Evolutionary conservation across 192 early-diverging fungal species (phyloP).

Genomic region (Coemansia aciculifera): DNA sequence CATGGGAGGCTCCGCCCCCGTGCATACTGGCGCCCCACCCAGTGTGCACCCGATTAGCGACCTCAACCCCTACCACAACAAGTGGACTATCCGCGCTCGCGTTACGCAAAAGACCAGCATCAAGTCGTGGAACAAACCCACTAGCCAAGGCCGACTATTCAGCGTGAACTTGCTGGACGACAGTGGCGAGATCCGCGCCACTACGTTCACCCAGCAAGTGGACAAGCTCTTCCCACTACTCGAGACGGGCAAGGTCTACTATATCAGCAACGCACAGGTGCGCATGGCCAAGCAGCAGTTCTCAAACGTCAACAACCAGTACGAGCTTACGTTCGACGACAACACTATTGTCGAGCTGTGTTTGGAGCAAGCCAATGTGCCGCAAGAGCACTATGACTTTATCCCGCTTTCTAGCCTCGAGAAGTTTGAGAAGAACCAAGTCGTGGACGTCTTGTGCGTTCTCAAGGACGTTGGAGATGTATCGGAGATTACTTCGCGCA

Average conservation of each 20-base stretch:
- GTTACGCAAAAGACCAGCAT: slow-evolving; percentile 84
- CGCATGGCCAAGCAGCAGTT: slow-evolving; percentile 84
- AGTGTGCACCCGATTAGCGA: slow-evolving; percentile 62
- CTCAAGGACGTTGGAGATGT: slow-evolving; percentile 64
- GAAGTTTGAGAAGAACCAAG: slow-evolving; percentile 68
- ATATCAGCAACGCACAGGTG: slow-evolving; percentile 77
- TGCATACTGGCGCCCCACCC: slow-evolving; percentile 38
- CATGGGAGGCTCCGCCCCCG: slow-evolving; percentile 23
- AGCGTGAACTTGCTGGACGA: slow-evolving; percentile 86
- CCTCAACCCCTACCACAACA: slow-evolving; percentile 88
- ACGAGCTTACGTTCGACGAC: slow-evolving; percentile 85
- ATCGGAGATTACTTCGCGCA: slow-evolving; percentile 62
- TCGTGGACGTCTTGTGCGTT: slow-evolving; percentile 80
- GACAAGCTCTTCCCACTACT: slow-evolving; percentile 75
- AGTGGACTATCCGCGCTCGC: slow-evolving; percentile 94
- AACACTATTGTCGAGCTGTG: slow-evolving; percentile 65
- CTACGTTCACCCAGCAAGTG: slow-evolving; percentile 89
- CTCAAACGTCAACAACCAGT: slow-evolving; percentile 82
- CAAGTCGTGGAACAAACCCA: slow-evolving; percentile 74
- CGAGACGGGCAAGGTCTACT: slow-evolving; percentile 80
- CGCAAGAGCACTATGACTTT: slow-evolving; percentile 63
- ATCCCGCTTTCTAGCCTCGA: slow-evolving; percentile 66
- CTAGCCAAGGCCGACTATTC: slow-evolving; percentile 84
- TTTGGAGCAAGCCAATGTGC: slow-evolving; percentile 28
- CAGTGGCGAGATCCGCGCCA: slow-evolving; percentile 90